Evolutionary conservation across 169 alveolate species (phyloP), one percentile per base, ranked within the genome.

Genomic region (Babesia microti): DNA sequence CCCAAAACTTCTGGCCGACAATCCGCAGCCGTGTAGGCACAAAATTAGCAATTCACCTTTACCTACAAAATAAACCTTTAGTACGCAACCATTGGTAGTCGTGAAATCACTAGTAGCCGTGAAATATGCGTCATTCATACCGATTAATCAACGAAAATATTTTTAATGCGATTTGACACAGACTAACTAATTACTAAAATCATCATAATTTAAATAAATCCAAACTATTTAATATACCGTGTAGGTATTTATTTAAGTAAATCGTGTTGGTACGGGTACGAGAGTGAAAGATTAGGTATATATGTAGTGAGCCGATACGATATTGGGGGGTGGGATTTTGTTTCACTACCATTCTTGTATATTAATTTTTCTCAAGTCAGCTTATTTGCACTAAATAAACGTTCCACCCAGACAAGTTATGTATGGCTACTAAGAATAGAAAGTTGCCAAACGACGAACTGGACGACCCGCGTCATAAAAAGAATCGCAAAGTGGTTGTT

Each of bases 21-120:
- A 12, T 29, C 52, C 52, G 30, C 52, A 43, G n/a, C 52, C 52
- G 50, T 43, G 52, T 7, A 43, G 15, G n/a, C 52, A 43, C 12
- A 43, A n/a, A 9, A 43, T n/a, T n/a, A 43, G 21, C n/a, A n/a
- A n/a, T n/a, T n/a, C n/a, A n/a, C n/a, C n/a, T n/a, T n/a, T n/a
- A n/a, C n/a, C n/a, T n/a, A n/a, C n/a, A 30, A 11, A 5, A 19
- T 4, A 15, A 41, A 12, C 28, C 17, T 41, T 41, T 15, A 35
- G 11, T 6, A n/a, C n/a, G n/a, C n/a, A n/a, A n/a, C n/a, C n/a
- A n/a, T n/a, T n/a, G n/a, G n/a, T n/a, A n/a, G n/a, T n/a, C n/a
- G n/a, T n/a, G n/a, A n/a, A n/a, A n/a, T n/a, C n/a, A n/a, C n/a
- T n/a, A n/a, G n/a, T n/a, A n/a, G n/a, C n/a, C n/a, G n/a, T n/a